Evolutionary conservation across 148 eudicot genomes (phyloP).

Genomic region (Silene uniflora): DNA sequence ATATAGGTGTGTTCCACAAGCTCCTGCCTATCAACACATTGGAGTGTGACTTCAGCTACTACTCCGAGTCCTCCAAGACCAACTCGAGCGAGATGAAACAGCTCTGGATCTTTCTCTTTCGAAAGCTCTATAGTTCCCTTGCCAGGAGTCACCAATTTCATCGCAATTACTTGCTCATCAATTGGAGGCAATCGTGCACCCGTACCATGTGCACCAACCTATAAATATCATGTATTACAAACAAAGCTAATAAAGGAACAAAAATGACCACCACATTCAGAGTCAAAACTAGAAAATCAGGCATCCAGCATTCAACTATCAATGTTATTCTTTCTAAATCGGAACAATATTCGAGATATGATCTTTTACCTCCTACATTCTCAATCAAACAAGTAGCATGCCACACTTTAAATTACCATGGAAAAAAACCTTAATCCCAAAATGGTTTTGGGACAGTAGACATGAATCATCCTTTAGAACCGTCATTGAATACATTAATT

Average conservation of each 20-base stretch:
- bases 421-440: too few species aligned
- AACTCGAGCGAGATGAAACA: constrained; percentile 92
- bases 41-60: constrained; percentile 95
- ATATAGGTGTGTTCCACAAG: constrained; percentile 94
- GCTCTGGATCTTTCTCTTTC: constrained; percentile 85
- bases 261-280: neutral
- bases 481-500: too few species aligned
- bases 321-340: too few species aligned
- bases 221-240: constrained; percentile 3
- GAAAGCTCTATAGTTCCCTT: constrained; percentile 91
- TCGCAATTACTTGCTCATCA: constrained; percentile 92
- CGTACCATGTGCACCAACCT: constrained; percentile 99
- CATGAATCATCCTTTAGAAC: too few species aligned
- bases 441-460: too few species aligned
- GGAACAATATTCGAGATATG: neutral
- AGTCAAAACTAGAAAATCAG: neutral
- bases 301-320: neutral
- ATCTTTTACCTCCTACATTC: constrained; percentile 1
- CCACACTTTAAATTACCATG: too few species aligned
- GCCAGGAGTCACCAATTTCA: constrained; percentile 91
- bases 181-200: constrained; percentile 96
- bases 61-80: constrained; percentile 98
- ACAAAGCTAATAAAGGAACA: neutral
- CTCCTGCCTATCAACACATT: constrained; percentile 93
- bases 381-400: neutral